A percentile compares a stretch with the other conserved stretches of the same genome.
Evolutionary conservation across 2,329 filamentous ascomycete genomes (phyloP).

Genomic region (Sclerotinia minor): DNA sequence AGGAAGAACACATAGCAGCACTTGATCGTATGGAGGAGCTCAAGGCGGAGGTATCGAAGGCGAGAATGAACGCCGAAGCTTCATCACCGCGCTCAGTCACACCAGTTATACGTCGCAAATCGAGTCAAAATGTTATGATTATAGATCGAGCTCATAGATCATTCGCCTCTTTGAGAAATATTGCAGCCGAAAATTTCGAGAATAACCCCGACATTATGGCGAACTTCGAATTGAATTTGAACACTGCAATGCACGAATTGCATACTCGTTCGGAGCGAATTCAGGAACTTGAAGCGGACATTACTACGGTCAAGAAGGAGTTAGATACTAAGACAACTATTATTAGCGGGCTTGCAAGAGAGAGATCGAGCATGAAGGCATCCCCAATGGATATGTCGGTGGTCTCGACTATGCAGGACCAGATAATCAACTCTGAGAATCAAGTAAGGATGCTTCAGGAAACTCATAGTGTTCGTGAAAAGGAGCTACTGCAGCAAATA

Average conservation of each 20-base stretch:
- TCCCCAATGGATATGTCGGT: constrained; percentile 90
- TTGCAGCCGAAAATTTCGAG: constrained; percentile 85
- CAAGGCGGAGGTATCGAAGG: constrained; percentile 80
- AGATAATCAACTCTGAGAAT: constrained; percentile 82
- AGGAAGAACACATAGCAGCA: constrained; percentile 77
- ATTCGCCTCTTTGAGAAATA: constrained; percentile 83
- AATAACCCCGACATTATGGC: constrained; percentile 80
- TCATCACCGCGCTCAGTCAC: constrained; percentile 63
- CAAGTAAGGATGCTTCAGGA: constrained; percentile 74
- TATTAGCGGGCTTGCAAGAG: constrained; percentile 89
- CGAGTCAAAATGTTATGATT: constrained; percentile 82
- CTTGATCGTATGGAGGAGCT: constrained; percentile 87
- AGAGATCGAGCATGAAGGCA: constrained; percentile 83
- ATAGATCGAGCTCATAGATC: constrained; percentile 91
- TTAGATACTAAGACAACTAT: constrained; percentile 97
- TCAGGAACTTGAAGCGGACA: constrained; percentile 82
- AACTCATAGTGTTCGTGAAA: constrained; percentile 70
- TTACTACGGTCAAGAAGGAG: constrained; percentile 82
- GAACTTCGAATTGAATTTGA: constrained; percentile 88
- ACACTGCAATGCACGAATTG: constrained; percentile 89
- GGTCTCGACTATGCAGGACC: constrained; percentile 81
- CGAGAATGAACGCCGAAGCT: constrained; percentile 55
- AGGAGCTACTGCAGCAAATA: constrained; percentile 71
- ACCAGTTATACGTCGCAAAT: constrained; percentile 88
- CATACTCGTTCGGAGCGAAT: constrained; percentile 85